Base-by-base conservation (phyloP, 1,284 basidiomycete species). In the Porogramme epimiltina region DNA sequence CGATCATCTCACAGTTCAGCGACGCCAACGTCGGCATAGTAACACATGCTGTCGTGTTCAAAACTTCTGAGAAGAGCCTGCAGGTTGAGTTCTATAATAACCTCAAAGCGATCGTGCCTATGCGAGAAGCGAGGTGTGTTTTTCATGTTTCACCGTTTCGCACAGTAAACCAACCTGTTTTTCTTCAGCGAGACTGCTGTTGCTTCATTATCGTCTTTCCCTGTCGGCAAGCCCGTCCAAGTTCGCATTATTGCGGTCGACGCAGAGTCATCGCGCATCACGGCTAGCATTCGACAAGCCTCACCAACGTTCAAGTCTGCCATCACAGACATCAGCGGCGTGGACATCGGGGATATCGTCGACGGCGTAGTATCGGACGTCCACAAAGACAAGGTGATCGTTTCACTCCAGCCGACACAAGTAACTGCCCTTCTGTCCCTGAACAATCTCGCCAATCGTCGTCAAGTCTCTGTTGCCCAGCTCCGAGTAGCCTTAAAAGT, bases 11-110 rank as follows among this genome's bases (percentile, higher is more conserved):
- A 1, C 78, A 73, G 16, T 70, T 88, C 47, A 86, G 87, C 41
- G 87, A 91, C 54, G 87, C 85, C 25, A 77, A 81, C 61, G 74
- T 82, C 9, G 95, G 94, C 13, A 70, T 84, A 47, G 74, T 98
- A 19, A 84, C 91, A 0, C 85, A 95, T 64, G 96, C 87, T 2
- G 90, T 94, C 5, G 81, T 99, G 31, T 89, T 86, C 73, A 91
- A 87, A 67, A 77, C 91, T 19, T 75, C 85, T 31, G 89, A 92
- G 19, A 95, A 89, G 66, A 80, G 84, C 54, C 73, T 95, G 45
- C 74, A 93, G 55, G 83, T 97, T 25, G 93, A 96, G 67, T 92
- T 97, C 61, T 99, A 91, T 68, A 96, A 95, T 59, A 90, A 91
- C 42, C 63, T 96, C 46, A 90, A 92, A 62, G 97, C 92, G 1